These are phyloP conservation scores for Pelargonium australe DNA, from an alignment of 441 rosid species.

Conservation along the genomic window DNA sequence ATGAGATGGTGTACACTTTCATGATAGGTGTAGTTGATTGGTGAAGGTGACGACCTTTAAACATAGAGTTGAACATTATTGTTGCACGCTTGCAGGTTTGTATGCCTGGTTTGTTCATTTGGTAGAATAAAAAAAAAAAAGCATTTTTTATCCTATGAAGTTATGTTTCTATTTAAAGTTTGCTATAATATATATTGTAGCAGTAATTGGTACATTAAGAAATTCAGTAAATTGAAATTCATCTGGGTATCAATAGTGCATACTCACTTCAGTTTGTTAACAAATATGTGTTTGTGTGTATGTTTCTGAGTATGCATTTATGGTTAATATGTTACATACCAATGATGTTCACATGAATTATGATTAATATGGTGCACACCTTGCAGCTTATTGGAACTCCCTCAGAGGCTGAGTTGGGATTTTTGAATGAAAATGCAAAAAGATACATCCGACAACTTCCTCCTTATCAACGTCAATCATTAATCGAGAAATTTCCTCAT, in stretches of 20 bases:
- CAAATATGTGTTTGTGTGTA: not conserved
- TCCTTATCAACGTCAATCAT: conserved; percentile 56
- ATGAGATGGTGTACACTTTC: not conserved
- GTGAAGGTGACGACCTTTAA: not conserved
- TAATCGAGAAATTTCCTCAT: conserved; percentile 60
- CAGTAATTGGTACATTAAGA: not conserved
- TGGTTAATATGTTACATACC: no score
- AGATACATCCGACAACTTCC: conserved; percentile 77
- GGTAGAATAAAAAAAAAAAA: not conserved
- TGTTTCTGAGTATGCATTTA: not conserved
- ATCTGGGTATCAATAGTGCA: not conserved
- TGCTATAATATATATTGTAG: not conserved
- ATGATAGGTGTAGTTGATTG: not conserved
- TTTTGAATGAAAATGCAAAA: conserved; percentile 79
- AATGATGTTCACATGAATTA: not conserved
- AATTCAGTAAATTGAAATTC: not conserved
- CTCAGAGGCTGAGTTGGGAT: conserved; percentile 81
- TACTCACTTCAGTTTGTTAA: not conserved
- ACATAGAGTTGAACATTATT: not conserved
- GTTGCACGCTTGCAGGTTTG: not conserved
- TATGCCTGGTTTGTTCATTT: not conserved
- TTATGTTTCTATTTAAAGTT: not conserved
- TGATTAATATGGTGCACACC: conserved; percentile 8
- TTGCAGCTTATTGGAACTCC: conserved; percentile 94
- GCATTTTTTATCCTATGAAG: not conserved